phyloP scores from a whole-genome alignment of 208 protist species.

The Leishmania arabica region DNA sequence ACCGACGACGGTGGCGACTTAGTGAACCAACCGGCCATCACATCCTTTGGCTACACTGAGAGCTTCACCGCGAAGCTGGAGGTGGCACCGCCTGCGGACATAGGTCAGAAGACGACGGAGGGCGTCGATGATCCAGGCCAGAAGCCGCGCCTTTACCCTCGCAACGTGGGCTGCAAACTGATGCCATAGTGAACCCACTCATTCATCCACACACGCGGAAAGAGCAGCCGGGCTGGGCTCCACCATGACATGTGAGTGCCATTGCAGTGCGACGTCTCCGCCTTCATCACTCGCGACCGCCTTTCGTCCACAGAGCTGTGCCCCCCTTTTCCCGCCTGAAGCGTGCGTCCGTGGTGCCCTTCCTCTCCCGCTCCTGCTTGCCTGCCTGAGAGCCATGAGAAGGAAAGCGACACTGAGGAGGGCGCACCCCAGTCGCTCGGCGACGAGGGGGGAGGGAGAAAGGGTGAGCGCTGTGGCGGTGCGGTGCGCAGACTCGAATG shows the following conservation, averaged over 20 bases:
- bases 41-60: conserved; percentile 88
- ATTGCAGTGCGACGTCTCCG: neutral
- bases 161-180: conserved; percentile 87
- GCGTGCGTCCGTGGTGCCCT: neutral
- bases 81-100: conserved; percentile 79
- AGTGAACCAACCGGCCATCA: conserved; percentile 87
- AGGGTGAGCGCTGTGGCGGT: neutral
- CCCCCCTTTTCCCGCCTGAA: neutral
- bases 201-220: neutral
- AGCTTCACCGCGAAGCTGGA: conserved; percentile 89
- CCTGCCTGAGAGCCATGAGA: neutral
- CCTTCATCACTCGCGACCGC: neutral
- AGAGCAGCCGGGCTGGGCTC: neutral
- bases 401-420: neutral
- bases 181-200: conserved; percentile 58
- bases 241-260: neutral
- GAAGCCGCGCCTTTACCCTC: conserved; percentile 80
- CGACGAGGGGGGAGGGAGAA: neutral
- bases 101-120: conserved; percentile 81
- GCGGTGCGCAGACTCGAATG: neutral
- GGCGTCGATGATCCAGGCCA: conserved; percentile 91
- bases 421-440: neutral
- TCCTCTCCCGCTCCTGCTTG: neutral
- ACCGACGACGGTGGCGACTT: conserved; percentile 89
- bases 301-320: neutral